phyloP scores from a whole-genome alignment of 306 rosid species.

The Sicyos edulis region DNA sequence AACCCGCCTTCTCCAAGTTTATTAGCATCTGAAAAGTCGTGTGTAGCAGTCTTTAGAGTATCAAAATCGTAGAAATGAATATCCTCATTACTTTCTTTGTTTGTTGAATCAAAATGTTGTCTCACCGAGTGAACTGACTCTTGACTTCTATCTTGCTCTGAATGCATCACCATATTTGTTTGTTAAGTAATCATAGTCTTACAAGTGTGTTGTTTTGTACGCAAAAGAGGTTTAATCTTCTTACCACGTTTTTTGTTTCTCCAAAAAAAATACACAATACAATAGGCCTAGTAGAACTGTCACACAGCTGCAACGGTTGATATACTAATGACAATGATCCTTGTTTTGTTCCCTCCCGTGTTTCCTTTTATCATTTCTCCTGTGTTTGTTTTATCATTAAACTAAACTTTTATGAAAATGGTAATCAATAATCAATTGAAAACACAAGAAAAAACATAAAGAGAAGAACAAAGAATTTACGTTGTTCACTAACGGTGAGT shows the following conservation, averaged over 20 bases:
- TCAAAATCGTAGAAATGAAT: conserved; percentile 23
- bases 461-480: too few species aligned
- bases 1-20: conserved; percentile 57
- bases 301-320: conserved; percentile 11
- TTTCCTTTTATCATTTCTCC: not conserved
- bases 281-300: conserved; percentile 16
- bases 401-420: too few species aligned
- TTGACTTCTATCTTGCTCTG: not conserved
- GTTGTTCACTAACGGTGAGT: too few species aligned
- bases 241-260: conserved; percentile 8
- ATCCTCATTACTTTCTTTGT: not conserved
- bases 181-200: not conserved
- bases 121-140: not conserved
- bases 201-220: not conserved
- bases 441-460: too few species aligned
- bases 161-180: not conserved
- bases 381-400: not conserved
- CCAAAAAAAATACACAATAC: not conserved
- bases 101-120: not conserved
- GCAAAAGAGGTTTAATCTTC: not conserved
- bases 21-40: conserved; percentile 38
- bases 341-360: not conserved
- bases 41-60: conserved; percentile 29
- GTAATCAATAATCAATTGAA: too few species aligned
- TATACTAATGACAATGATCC: conserved; percentile 1